Evolutionary conservation across 225 moss, liverwort and hornwort genomes (phyloP), one percentile per base, ranked within the genome.

Genomic region (Pleurozium schreberi): DNA sequence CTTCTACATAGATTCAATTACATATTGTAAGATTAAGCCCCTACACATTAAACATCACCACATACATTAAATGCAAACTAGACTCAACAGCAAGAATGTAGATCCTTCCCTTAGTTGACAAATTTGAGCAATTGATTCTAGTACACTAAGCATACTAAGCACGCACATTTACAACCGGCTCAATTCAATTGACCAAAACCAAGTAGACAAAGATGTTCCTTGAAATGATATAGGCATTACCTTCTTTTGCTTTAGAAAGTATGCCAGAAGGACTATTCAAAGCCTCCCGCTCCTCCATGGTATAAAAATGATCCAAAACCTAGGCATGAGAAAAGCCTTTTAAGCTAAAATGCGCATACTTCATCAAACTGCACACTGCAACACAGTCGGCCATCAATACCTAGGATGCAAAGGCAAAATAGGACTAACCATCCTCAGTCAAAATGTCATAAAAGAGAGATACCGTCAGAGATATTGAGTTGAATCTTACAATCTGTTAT

Each of bases 391-490:
- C 2, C 28, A 47, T 74, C 30, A 47, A 47, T 6, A 74, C 18
- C 74, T 47, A 30, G 28, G 10, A 43, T 42, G 26, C 18, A 26
- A 28, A 47, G 17, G 45, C 2, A 3, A 26, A 42, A 42, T 14
- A 69, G 1, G 71, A 71, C 3, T 7, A 6, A 28, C 17, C 27
- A 36, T 49, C 26, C 3, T 40, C 0, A 1, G 0, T 17, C 1
- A 70, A 12, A 70, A 25, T 1, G 3, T 15, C 1, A 11, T 5
- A 70, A 65, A 70, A 10, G 1, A 30, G 28, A 45, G 18, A 5
- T 0, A n/a, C 0, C 1, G 0, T 16, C 1, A 28, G 0, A 16
- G 10, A 28, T 15, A 71, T 20, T 52, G 14, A 52, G 4, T 22
- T 50, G 22, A 14, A 23, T 77, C 5, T n/a, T 3, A 53, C 1